Evolutionary conservation across 2,329 filamentous ascomycete species (phyloP).

Genomic region (Arthrobotrys musiformis): DNA sequence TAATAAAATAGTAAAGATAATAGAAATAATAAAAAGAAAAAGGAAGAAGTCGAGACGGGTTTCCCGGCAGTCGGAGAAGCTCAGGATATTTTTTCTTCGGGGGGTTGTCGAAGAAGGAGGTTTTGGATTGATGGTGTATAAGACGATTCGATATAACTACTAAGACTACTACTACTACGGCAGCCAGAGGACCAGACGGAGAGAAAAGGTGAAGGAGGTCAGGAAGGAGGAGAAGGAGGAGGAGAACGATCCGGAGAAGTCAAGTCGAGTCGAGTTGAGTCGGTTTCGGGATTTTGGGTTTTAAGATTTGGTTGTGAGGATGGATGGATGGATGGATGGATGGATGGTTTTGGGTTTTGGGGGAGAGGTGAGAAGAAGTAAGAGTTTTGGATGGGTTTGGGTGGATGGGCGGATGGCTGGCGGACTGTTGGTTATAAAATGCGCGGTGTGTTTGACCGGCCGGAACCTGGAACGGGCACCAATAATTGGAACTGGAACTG

Average conservation of each 20-base stretch:
- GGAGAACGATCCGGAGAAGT: not conserved
- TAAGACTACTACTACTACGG: not conserved
- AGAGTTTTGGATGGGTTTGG: no score
- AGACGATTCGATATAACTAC: not conserved
- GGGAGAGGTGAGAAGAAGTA: no score
- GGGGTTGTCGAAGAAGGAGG: no score
- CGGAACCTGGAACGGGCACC: no score
- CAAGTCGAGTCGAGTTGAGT: not conserved
- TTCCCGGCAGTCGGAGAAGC: slow-evolving; percentile 7
- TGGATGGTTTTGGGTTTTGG: not conserved
- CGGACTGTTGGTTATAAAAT: no score
- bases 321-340: not conserved
- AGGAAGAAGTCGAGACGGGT: not conserved
- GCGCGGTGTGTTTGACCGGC: no score
- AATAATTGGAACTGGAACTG: no score
- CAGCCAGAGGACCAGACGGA: not conserved
- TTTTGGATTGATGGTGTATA: slow-evolving; percentile 1
- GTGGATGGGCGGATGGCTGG: no score
- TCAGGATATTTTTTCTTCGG: no score
- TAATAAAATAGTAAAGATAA: no score
- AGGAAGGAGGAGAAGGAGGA: no score
- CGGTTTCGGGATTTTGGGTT: not conserved
- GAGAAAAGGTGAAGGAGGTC: slow-evolving; percentile 10
- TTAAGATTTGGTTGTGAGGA: not conserved
- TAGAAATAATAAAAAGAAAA: not conserved